phyloP scores from a whole-genome alignment of 2,329 filamentous ascomycete genomes.

The Colletotrichum sp. region DNA sequence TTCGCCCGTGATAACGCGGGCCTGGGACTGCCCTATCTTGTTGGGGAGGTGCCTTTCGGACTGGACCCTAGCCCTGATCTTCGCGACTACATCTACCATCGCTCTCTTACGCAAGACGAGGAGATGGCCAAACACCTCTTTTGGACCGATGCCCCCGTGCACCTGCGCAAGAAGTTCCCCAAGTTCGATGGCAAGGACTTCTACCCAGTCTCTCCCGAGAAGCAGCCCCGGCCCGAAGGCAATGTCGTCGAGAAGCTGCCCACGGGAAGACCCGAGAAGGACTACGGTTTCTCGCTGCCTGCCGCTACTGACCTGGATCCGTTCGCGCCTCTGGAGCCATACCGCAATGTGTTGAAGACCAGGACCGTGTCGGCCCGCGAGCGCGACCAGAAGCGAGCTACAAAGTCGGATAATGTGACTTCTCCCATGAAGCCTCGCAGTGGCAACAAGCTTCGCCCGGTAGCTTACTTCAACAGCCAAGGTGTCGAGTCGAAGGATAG shows the following conservation, averaged over 20 bases:
- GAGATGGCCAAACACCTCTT: conserved; percentile 63
- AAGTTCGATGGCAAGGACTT: conserved; percentile 72
- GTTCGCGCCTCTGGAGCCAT: conserved; percentile 14
- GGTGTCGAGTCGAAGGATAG: conserved; percentile 9
- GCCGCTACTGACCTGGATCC: conserved; percentile 5
- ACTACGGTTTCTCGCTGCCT: conserved; percentile 11
- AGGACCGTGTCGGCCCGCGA: neutral
- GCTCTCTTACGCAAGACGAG: conserved; percentile 65
- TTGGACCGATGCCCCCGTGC: conserved; percentile 61
- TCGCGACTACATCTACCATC: conserved; percentile 58
- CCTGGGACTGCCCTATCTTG: conserved; percentile 54
- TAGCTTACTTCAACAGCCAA: conserved; percentile 17
- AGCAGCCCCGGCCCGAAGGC: conserved; percentile 29
- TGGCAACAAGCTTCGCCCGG: conserved; percentile 4
- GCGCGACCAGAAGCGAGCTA: conserved; percentile 15
- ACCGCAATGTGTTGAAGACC: neutral
- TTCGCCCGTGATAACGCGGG: conserved; percentile 11
- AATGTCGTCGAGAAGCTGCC: neutral
- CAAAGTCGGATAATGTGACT: conserved; percentile 22
- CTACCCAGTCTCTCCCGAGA: conserved; percentile 61
- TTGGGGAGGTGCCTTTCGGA: conserved; percentile 55
- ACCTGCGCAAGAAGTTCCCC: conserved; percentile 57
- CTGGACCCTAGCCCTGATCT: conserved; percentile 44
- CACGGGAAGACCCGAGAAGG: conserved; percentile 1
- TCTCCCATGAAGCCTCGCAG: conserved; percentile 13